These are phyloP conservation scores for Tremellales sp. DNA, from an alignment of 1,284 basidiomycete species.

Conservation along the genomic window DNA sequence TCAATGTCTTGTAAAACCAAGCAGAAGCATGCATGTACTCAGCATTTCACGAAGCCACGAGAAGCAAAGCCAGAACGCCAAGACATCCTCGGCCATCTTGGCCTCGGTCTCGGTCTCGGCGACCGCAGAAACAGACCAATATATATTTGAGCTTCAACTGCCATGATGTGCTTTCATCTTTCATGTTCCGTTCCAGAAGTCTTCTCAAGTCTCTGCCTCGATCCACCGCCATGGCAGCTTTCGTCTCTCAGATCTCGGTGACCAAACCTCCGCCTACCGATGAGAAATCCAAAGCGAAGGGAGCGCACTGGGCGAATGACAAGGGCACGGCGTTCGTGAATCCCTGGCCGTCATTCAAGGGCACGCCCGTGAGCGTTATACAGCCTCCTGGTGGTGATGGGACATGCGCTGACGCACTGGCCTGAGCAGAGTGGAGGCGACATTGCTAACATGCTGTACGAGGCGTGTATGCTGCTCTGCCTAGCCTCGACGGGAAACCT, in stretches of 20 bases:
- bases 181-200: neutral
- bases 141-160: neutral
- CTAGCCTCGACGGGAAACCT: too few species aligned
- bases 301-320: slow-evolving; percentile 38
- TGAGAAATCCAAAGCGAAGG: slow-evolving; percentile 6
- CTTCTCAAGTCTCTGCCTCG: neutral
- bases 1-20: too few species aligned
- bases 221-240: slow-evolving; percentile 1
- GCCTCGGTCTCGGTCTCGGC: too few species aligned
- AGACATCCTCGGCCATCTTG: too few species aligned
- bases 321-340: slow-evolving; percentile 46
- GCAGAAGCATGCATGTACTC: too few species aligned
- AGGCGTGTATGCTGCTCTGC: slow-evolving; percentile 8
- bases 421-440: neutral
- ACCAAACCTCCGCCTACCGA: neutral
- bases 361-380: slow-evolving; percentile 15
- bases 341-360: slow-evolving; percentile 51
- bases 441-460: neutral
- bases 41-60: neutral
- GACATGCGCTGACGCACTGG: neutral
- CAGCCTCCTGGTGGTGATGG: neutral
- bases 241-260: neutral
- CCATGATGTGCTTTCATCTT: neutral
- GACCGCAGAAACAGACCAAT: too few species aligned
- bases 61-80: too few species aligned